Evolutionary conservation across 768 basidiomycete genomes (phyloP), one percentile per base, ranked within the genome.

Genomic region (Leccinum arenicola): DNA sequence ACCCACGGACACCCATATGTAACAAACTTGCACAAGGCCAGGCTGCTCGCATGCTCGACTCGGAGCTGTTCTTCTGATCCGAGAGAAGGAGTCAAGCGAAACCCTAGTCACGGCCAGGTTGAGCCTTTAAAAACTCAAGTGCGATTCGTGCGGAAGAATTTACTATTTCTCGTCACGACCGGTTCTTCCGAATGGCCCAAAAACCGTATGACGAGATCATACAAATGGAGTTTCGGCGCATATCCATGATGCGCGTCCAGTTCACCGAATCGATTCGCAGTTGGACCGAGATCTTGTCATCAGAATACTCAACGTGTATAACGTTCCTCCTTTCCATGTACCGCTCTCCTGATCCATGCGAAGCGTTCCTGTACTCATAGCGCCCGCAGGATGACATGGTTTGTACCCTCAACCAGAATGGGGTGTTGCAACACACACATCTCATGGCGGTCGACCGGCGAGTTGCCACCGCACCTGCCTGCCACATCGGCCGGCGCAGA

Each of bases 161-260:
- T 57, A 14, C 58, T 61, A 64, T 67, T 64, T 59, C 64, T 58
- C 49, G 17, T 55, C 59, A 43, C 52, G 54, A 58, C 40, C 8
- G 61, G 50, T 71, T 71, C 68, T 65, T 65, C 61, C 59, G 61
- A 48, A 38, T 53, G 51, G 58, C n/a, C 56, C 54, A 57, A 62
- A 35, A 64, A 23, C 47, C 3, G 56, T 58, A 61, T 68, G 60
- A 65, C 61, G 67, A 65, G 57, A 69, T 36, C 12, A 23, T 43
- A 59, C 60, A 63, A 70, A 71, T 68, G 70, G 70, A 55, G 68
- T 48, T 67, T 70, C 65, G 56, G 65, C 61, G 65, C 61, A 61
- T 48, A 21, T 48, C 23, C 47, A 48, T 48, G 47, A 25, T 50
- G 17, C 55, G 56, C 33, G 54, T 21, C 60, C 36, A 70, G 67